Conservation (phyloP, 1,284 basidiomycete genomes). For the Dichomitus squalens region DNA sequence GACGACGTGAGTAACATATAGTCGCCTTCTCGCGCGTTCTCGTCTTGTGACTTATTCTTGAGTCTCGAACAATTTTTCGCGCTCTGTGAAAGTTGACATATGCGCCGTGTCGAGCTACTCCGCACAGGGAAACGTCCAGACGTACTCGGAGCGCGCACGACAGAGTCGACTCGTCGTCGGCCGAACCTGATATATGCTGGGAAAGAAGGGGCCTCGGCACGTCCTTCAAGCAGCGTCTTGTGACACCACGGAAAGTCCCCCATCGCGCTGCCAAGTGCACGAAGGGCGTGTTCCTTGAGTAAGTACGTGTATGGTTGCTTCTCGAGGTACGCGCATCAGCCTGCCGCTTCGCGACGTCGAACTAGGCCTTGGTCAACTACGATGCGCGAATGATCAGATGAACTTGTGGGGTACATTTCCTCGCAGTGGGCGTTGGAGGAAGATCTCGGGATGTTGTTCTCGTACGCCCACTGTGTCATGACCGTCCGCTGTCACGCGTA, state of each 20-base stretch:
- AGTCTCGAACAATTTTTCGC: not conserved
- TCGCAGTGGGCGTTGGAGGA: not conserved
- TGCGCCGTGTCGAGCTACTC: slow-evolving; percentile 8
- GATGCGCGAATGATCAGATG: too few relatives aligned
- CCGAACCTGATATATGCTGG: slow-evolving; percentile 4
- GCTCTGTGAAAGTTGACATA: slow-evolving; percentile 2
- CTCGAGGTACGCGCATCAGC: not conserved
- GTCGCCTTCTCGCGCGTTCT: not conserved
- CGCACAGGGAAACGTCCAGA: slow-evolving; percentile 1
- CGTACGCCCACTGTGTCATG: not conserved
- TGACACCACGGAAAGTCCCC: slow-evolving; percentile 5
- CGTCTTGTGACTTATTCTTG: slow-evolving; percentile 11
- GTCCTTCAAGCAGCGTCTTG: slow-evolving; percentile 1
- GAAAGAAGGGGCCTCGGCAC: slow-evolving; percentile 1
- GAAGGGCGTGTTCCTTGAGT: not conserved
- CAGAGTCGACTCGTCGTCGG: not conserved
- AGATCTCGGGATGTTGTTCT: not conserved
- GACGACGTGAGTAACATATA: not conserved
- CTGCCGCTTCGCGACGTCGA: not conserved
- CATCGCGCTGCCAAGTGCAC: not conserved
- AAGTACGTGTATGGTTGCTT: not conserved
- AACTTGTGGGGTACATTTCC: too few relatives aligned
- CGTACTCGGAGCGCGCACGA: slow-evolving; percentile 1
- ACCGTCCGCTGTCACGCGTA: too few relatives aligned
- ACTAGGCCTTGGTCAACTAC: too few relatives aligned